Evolutionary conservation across 495 filamentous ascomycete genomes (phyloP).

Genomic region (Talaromyces liani): DNA sequence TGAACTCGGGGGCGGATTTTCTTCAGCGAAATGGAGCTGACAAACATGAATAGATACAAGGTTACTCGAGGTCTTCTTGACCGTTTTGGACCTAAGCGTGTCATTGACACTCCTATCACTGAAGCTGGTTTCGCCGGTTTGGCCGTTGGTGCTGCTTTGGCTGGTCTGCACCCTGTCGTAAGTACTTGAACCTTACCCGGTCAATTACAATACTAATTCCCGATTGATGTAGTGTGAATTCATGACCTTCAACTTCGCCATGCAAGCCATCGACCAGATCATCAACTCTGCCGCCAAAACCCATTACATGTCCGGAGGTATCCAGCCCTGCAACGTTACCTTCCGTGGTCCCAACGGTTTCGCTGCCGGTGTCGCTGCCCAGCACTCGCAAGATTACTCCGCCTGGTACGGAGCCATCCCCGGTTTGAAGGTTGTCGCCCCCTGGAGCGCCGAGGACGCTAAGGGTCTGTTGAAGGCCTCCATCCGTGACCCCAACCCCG

Average conservation of each 20-base stretch:
- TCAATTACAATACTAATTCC: not conserved
- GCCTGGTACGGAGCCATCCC: conserved; percentile 99
- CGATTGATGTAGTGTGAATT: conserved; percentile 71
- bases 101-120: conserved; percentile 98
- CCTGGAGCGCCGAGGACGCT: conserved; percentile 95
- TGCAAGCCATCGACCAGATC: conserved; percentile 99
- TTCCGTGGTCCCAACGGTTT: conserved; percentile 99
- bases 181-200: conserved; percentile 27
- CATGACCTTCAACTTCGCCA: conserved; percentile 99
- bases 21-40: not conserved
- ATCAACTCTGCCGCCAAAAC: conserved; percentile 99
- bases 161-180: conserved; percentile 88
- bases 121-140: conserved; percentile 92
- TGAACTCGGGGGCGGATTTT: not conserved
- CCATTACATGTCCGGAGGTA: conserved; percentile 99
- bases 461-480: conserved; percentile 97
- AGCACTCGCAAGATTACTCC: conserved; percentile 97
- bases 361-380: conserved; percentile 87
- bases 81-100: conserved; percentile 92
- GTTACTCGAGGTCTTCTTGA: conserved; percentile 95
- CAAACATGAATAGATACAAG: conserved; percentile 63
- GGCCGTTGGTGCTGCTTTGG: conserved; percentile 87
- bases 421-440: conserved; percentile 90
- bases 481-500: conserved; percentile 96
- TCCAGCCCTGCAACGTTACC: conserved; percentile 98